Evolutionary conservation across 257 asterid genomes (phyloP).

Genomic region (Solanum piurae): DNA sequence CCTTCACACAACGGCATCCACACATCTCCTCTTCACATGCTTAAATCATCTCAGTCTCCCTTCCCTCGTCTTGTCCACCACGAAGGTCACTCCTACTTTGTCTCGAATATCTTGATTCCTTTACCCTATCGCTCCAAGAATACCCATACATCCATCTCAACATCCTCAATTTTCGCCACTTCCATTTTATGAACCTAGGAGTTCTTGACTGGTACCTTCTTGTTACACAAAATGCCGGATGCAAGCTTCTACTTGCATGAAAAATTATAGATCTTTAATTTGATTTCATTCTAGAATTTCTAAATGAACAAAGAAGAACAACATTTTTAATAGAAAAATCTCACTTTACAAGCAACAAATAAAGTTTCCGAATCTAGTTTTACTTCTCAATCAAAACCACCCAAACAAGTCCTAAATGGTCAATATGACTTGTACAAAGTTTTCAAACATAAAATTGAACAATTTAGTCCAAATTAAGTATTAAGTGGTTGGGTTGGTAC

Average conservation of each 20-base stretch:
- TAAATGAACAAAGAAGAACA: not conserved
- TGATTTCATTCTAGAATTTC: not conserved
- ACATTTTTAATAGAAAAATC: not conserved
- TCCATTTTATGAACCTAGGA: not conserved
- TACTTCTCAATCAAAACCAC: not conserved
- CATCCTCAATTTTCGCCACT: not conserved
- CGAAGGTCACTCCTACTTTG: not conserved
- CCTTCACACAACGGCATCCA: not conserved
- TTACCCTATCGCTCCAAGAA: not conserved
- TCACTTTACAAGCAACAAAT: not conserved
- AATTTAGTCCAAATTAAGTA: not conserved
- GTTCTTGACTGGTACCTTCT: not conserved
- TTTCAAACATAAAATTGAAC: not conserved
- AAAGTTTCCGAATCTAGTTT: not conserved
- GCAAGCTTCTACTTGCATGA: not conserved
- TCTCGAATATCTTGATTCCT: not conserved
- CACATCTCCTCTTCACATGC: not conserved
- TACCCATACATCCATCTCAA: not conserved
- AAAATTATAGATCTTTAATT: not conserved
- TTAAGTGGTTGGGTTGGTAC: not conserved
- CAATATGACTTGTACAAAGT: not conserved
- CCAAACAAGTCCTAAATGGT: not conserved
- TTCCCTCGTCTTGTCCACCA: not conserved
- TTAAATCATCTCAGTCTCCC: not conserved
- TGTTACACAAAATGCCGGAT: not conserved